Conservation (phyloP, 257 asterid species). For the Echites panduratus region DNA sequence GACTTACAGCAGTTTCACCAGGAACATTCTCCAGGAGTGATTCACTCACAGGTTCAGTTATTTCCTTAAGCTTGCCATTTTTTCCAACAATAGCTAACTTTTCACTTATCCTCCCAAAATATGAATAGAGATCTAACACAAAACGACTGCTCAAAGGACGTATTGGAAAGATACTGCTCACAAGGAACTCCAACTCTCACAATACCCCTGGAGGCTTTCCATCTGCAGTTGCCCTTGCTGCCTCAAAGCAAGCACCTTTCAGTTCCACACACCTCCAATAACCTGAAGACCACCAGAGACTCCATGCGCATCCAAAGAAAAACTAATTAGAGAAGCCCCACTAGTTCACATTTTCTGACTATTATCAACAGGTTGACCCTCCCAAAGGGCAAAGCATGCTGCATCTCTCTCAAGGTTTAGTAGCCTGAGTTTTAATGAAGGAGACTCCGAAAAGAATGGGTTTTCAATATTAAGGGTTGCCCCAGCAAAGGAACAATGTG, state of each 20-base stretch:
- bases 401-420: conserved; percentile 87
- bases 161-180: conserved; percentile 70
- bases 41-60: conserved; percentile 40
- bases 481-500: conserved; percentile 66
- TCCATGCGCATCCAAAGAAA: conserved; percentile 61
- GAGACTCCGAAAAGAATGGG: conserved; percentile 69
- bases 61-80: conserved; percentile 33
- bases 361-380: conserved; percentile 85
- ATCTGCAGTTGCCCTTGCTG: conserved; percentile 98
- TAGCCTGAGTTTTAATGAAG: conserved; percentile 52
- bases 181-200: conserved; percentile 87
- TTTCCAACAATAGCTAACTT: conserved; percentile 57
- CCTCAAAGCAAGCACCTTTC: conserved; percentile 64
- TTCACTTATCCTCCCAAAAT: conserved; percentile 76
- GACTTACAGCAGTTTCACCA: no score
- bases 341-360: conserved; percentile 78
- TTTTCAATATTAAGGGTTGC: conserved; percentile 83
- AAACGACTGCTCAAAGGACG: conserved; percentile 87
- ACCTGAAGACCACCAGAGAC: conserved; percentile 33
- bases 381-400: conserved; percentile 96
- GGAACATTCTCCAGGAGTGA: conserved; percentile 58
- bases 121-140: conserved; percentile 72
- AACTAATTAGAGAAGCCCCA: conserved; percentile 65
- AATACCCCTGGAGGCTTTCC: conserved; percentile 95
- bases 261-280: conserved; percentile 84